phyloP scores from a whole-genome alignment of 768 basidiomycete species.

The Erythrobasidium yunnanense region DNA sequence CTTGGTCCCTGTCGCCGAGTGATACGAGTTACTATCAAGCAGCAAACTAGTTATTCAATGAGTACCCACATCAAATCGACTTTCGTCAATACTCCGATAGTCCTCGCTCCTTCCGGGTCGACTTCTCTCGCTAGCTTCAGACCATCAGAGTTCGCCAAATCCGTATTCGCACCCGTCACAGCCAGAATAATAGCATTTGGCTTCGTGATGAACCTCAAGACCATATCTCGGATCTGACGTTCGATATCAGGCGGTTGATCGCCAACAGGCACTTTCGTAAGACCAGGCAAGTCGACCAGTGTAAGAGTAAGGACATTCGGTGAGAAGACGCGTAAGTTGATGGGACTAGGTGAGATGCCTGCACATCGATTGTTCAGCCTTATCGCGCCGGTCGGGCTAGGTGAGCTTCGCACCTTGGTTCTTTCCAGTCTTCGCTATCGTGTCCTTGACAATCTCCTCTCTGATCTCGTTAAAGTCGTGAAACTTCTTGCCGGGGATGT shows the following conservation, averaged over 20 bases:
- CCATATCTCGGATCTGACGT: constrained; percentile 93
- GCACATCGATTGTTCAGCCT: not conserved
- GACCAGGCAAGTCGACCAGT: constrained; percentile 89
- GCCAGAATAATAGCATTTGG: constrained; percentile 93
- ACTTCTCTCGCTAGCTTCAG: constrained; percentile 91
- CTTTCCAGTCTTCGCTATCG: constrained; percentile 94
- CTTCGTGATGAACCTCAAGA: constrained; percentile 86
- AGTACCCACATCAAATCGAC: constrained; percentile 83
- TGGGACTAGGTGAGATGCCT: constrained; percentile 92
- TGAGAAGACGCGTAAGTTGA: constrained; percentile 94
- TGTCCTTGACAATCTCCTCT: constrained; percentile 90
- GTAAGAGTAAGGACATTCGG: constrained; percentile 95
- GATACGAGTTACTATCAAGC: not conserved
- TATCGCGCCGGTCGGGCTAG: not conserved
- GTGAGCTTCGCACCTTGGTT: constrained; percentile 58
- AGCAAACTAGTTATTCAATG: not conserved
- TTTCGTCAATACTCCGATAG: constrained; percentile 96
- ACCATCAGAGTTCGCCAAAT: constrained; percentile 97
- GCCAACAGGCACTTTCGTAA: constrained; percentile 47
- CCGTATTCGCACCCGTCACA: constrained; percentile 88
- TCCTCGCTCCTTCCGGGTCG: constrained; percentile 89
- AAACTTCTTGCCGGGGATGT: constrained; percentile 80
- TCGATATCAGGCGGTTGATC: constrained; percentile 93
- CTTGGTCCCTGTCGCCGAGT: constrained; percentile 64
- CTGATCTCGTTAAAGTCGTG: constrained; percentile 95